These are phyloP conservation scores for Colletotrichum camelliae DNA, from an alignment of 2,329 filamentous ascomycete species.

Conservation along the genomic window DNA sequence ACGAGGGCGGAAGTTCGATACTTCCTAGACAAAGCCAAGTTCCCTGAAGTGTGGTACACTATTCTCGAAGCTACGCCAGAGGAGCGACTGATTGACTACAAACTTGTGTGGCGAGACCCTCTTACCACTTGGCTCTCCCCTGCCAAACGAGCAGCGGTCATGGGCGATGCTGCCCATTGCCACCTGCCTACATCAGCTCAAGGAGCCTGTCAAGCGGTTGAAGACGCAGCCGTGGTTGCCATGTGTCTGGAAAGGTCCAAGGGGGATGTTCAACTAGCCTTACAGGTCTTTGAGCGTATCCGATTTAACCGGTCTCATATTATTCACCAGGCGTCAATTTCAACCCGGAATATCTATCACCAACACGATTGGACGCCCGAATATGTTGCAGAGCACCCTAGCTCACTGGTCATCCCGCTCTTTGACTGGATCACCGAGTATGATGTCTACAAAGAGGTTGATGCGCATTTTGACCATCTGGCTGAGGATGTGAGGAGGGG, in stretches of 20 bases:
- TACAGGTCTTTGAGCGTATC: background rate
- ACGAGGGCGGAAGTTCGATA: background rate
- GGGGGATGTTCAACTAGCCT: background rate
- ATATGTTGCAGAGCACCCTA: background rate
- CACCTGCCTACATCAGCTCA: background rate
- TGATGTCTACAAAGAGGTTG: background rate
- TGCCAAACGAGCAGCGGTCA: background rate
- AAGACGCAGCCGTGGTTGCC: background rate
- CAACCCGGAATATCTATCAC: background rate
- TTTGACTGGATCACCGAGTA: background rate
- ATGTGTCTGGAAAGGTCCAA: background rate
- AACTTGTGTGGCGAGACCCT: background rate
- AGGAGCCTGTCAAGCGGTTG: background rate
- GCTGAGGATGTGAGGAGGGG: background rate
- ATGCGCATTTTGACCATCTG: background rate
- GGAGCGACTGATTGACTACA: background rate
- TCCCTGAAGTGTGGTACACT: background rate
- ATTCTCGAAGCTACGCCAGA: background rate
- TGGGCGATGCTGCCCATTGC: background rate
- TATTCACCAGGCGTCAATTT: background rate
- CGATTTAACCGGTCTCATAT: background rate
- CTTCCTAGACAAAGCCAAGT: background rate
- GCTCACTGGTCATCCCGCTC: background rate
- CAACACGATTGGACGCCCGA: background rate
- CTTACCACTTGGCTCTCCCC: background rate